phyloP scores from a whole-genome alignment of 306 rosid species.

The Vicia villosa region DNA sequence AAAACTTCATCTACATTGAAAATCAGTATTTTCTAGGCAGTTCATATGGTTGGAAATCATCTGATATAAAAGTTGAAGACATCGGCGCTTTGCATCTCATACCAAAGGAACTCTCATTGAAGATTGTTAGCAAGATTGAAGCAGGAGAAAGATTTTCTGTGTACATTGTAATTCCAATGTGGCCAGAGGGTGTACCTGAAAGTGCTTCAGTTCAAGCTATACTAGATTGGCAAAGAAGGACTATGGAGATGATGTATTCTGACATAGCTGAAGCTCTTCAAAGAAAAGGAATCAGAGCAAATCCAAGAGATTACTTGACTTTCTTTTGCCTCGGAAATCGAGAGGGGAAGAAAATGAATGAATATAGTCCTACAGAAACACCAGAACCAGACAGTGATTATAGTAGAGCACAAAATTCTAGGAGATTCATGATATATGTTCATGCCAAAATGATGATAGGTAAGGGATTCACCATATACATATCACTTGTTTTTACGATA shows the following conservation, averaged over 20 bases:
- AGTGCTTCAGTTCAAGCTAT: slow-evolving; percentile 85
- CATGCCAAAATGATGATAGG: slow-evolving; percentile 99
- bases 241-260: slow-evolving; percentile 86
- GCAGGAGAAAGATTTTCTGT: slow-evolving; percentile 68
- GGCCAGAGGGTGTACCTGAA: slow-evolving; percentile 93
- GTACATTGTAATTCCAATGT: slow-evolving; percentile 85
- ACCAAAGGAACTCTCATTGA: slow-evolving; percentile 76
- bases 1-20: slow-evolving; percentile 84
- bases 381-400: slow-evolving; percentile 68
- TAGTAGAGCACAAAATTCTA: slow-evolving; percentile 54
- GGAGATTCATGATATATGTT: slow-evolving; percentile 87
- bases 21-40: slow-evolving; percentile 91
- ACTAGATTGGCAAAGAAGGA: slow-evolving; percentile 83
- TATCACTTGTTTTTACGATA: not conserved
- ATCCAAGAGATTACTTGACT: slow-evolving; percentile 55
- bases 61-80: slow-evolving; percentile 56
- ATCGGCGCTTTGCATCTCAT: slow-evolving; percentile 78
- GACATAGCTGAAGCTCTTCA: slow-evolving; percentile 64
- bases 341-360: slow-evolving; percentile 38
- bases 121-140: slow-evolving; percentile 89
- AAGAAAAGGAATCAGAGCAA: slow-evolving; percentile 45
- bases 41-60: slow-evolving; percentile 73
- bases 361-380: slow-evolving; percentile 53
- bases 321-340: slow-evolving; percentile 86
- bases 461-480: slow-evolving; percentile 21